These are phyloP conservation scores for Phytopythium aichiense DNA, from an alignment of 352 stramenopile species.

Conservation along the genomic window DNA sequence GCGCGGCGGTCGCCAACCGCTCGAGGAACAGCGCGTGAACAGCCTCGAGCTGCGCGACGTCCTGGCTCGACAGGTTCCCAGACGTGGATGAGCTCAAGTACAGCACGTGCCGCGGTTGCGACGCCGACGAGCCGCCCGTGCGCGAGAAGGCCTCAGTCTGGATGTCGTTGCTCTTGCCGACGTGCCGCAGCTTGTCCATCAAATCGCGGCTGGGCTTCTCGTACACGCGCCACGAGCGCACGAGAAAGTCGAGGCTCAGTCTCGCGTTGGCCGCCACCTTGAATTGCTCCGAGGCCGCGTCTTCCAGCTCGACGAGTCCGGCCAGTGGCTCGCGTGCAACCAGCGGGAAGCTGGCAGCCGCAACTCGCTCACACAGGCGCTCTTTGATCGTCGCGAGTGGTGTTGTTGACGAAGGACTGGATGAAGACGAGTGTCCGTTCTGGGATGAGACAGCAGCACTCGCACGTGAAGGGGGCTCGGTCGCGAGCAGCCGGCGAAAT, in stretches of 20 bases:
- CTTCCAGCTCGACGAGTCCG: conserved; percentile 37
- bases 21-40: conserved; percentile 53
- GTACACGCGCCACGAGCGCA: conserved; percentile 57
- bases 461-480: conserved; percentile 19
- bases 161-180: conserved; percentile 65
- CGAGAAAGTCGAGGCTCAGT: conserved; percentile 52
- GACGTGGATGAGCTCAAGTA: conserved; percentile 49
- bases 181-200: conserved; percentile 51
- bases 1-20: conserved; percentile 15
- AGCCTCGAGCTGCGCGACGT: conserved; percentile 64
- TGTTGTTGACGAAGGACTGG: neutral
- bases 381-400: conserved; percentile 12
- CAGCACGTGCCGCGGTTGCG: conserved; percentile 23
- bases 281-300: conserved; percentile 30
- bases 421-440: neutral
- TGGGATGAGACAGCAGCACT: neutral
- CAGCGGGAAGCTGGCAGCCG: conserved; percentile 54
- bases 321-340: conserved; percentile 40
- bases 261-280: conserved; percentile 27
- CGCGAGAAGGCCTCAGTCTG: conserved; percentile 40
- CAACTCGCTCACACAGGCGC: conserved; percentile 58
- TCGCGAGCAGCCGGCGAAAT: conserved; percentile 58
- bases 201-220: conserved; percentile 32
- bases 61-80: conserved; percentile 49
- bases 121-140: conserved; percentile 8